Evolutionary conservation across 1,139 yeast genomes (phyloP), one percentile per base, ranked within the genome.

Genomic region (Candida sp.): DNA sequence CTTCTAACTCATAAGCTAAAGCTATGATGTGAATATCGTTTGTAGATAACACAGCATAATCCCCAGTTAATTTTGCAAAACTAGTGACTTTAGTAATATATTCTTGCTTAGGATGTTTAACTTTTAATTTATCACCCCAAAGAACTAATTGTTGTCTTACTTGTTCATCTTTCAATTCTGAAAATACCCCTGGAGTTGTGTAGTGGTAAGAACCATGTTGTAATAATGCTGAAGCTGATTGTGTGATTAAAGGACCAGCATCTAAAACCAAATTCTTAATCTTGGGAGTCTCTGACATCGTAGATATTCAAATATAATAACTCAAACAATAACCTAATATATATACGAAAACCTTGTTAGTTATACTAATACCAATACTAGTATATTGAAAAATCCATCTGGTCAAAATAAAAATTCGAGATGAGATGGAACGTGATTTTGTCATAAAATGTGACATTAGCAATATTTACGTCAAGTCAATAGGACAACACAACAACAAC

Each of bases 1-100:
- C 73, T 52, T 91, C 97, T 42, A 95, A 64, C 60, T 93, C 97
- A 60, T 90, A 89, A 2, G 97, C 83, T 53, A 93, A 73, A 0
- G 99, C 99, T 48, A 95, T 77, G 45, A 95, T 84, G 57, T 90
- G 97, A 38, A 95, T 71, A 84, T 93, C 99, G 50, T 95, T 91
- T 11, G 83, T 79, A 49, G 97, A 88, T 48, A 95, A 74, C 4
- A 93, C 98, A 3, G 87, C 72, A 52, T 75, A 86, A 68, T 95
- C 99, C 58, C 99, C 99, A 1, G 99, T 91, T 44, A 85, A 69
- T 57, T 80, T 85, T 21, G 99, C 85, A 70, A 93, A 91, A 6
- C 76, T 79, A 9, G 77, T 70, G 9, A 90, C 96, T 47, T 77
- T 78, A 49, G 79, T 79, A 40, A 90, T 77, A 22, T 77, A 78